These are phyloP conservation scores for Puccinia triticina DNA, from an alignment of 1,284 basidiomycete genomes.

Conservation along the genomic window DNA sequence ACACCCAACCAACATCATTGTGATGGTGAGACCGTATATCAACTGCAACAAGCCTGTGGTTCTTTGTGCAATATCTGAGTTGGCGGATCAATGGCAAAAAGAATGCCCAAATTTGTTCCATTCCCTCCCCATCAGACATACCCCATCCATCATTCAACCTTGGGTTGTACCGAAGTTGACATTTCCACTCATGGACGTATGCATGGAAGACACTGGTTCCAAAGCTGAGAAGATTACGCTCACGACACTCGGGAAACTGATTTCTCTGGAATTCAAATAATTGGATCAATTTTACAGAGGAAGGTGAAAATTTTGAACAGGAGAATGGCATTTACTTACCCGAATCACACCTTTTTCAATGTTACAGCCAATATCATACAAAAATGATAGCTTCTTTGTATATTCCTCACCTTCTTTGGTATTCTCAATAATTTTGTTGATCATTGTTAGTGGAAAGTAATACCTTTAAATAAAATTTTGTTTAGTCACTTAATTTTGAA, in stretches of 20 bases:
- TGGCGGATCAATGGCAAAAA: neutral
- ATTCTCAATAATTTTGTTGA: neutral
- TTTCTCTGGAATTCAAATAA: neutral
- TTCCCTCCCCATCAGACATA: conserved; percentile 4
- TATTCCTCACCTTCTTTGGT: neutral
- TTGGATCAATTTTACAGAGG: no score
- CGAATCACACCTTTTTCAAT: conserved; percentile 1
- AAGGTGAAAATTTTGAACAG: no score
- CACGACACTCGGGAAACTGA: neutral
- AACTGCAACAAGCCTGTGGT: neutral
- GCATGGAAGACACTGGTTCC: conserved; percentile 10
- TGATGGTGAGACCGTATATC: neutral
- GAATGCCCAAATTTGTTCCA: neutral
- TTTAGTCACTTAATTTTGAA: no score
- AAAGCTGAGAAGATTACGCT: neutral
- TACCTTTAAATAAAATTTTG: neutral
- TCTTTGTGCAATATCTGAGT: neutral
- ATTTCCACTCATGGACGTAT: neutral
- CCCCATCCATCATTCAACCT: neutral
- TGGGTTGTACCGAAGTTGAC: neutral
- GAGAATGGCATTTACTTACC: neutral
- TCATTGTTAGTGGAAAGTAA: neutral
- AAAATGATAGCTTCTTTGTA: neutral
- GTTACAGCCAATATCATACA: conserved; percentile 21
- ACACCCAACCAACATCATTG: neutral